Conservation (phyloP, 192 early-diverging fungal species). For the Phycomyces nitens region DNA sequence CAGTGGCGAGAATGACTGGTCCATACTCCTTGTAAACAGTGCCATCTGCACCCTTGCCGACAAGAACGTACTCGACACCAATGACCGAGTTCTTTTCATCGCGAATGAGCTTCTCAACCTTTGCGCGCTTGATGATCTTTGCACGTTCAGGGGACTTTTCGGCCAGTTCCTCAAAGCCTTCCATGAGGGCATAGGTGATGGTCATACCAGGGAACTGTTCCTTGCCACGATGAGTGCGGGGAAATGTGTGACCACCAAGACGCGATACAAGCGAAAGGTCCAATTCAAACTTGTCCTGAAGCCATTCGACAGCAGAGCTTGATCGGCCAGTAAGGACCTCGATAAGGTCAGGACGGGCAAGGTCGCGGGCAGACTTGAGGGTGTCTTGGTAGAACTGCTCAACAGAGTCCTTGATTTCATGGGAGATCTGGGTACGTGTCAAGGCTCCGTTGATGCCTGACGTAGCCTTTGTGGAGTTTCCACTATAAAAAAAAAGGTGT, state of each 20-base stretch:
- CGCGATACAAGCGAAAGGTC: constrained; percentile 86
- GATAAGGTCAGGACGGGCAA: constrained; percentile 75
- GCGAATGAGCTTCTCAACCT: constrained; percentile 70
- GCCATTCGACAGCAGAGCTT: constrained; percentile 87
- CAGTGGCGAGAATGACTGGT: constrained; percentile 88
- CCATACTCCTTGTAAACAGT: constrained; percentile 60
- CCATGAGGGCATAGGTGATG: constrained; percentile 89
- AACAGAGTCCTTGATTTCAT: constrained; percentile 74
- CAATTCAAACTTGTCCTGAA: constrained; percentile 84
- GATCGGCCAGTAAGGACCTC: constrained; percentile 84
- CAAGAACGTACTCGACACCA: constrained; percentile 74
- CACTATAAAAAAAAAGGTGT: constrained; percentile 34
- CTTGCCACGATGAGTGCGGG: constrained; percentile 90
- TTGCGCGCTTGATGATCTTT: constrained; percentile 79
- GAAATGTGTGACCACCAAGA: constrained; percentile 89
- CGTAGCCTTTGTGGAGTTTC: constrained; percentile 97
- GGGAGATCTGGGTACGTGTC: constrained; percentile 75
- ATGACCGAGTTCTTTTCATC: constrained; percentile 61
- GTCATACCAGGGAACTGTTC: constrained; percentile 89
- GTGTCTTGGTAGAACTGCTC: constrained; percentile 86
- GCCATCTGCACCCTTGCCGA: constrained; percentile 48
- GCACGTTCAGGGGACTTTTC: constrained; percentile 66
- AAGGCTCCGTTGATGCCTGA: constrained; percentile 96
- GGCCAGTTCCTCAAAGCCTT: constrained; percentile 69
- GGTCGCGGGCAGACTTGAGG: constrained; percentile 80